Evolutionary conservation across 192 early-diverging fungal species (phyloP).

Genomic region (Backusella morwellensis): DNA sequence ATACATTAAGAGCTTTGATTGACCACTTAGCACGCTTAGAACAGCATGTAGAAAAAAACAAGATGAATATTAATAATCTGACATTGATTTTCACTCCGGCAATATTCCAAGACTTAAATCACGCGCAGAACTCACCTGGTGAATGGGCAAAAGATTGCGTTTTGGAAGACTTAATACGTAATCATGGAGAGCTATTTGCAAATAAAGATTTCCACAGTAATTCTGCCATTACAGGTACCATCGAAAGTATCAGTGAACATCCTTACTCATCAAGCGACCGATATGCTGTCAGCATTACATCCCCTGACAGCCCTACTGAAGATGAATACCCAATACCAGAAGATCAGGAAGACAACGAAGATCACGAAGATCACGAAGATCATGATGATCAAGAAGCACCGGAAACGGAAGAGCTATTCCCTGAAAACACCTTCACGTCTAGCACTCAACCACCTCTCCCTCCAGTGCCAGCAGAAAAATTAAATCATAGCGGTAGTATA

Average conservation of each 20-base stretch:
- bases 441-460: background rate
- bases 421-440: background rate
- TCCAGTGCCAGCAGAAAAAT: background rate
- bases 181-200: constrained; percentile 27
- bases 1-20: constrained; percentile 54
- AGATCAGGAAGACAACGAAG: background rate
- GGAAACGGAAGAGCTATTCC: background rate
- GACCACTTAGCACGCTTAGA: constrained; percentile 57
- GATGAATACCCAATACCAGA: background rate
- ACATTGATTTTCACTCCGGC: constrained; percentile 63
- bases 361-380: background rate
- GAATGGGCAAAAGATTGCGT: constrained; percentile 37
- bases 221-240: constrained; percentile 25
- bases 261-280: background rate
- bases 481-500: background rate
- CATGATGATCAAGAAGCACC: background rate
- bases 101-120: constrained; percentile 59
- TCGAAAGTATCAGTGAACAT: constrained; percentile 16
- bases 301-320: background rate
- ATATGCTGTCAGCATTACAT: constrained; percentile 1
- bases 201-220: constrained; percentile 28
- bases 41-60: constrained; percentile 51
- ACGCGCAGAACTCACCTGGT: constrained; percentile 34
- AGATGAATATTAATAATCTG: constrained; percentile 62
- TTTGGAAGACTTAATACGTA: constrained; percentile 35